Base-by-base conservation (phyloP, 2,329 filamentous ascomycete species). In the Microcera coccophila region DNA sequence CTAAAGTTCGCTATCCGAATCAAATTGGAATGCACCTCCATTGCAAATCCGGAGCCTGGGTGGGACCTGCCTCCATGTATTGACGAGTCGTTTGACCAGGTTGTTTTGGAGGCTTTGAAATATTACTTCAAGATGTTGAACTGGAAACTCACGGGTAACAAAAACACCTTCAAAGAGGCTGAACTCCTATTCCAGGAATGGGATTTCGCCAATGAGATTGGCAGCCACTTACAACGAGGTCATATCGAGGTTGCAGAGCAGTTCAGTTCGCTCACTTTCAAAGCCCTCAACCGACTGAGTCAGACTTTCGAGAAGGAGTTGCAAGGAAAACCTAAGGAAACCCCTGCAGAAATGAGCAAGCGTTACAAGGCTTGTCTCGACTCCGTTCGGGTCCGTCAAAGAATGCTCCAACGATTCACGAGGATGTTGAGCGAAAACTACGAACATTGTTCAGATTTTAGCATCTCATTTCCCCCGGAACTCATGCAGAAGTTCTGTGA, bases 111-210 rank as follows among this genome's bases (percentile, higher is more conserved):
- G 59, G 90, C 91, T 1, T 73, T 98, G 55, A 94, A 91, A 63
- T 97, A 95, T 65, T 98, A 98, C 68, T 98, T 98, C 76, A 93
- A 91, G 64, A 90, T 98, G 79, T 74, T 98, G 34, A 96, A 97
- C 62, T 97, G 90, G 89, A 97, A 97, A 66, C 73, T 98, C 40
- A 90, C 87, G 56, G 88, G 90, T 42, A 97, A 97, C 72, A 97
- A 96, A 65, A 98, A 97, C 68, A 96, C 90, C 0, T 98, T 98
- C 77, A 97, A 97, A 62, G 93, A 98, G 65, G 93, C 93, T 5
- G 93, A 98, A 72, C 85, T 98, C 51, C 71, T 98, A 36, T 94
- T 96, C 62, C 90, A 95, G 59, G 93, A 98, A 67, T 98, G 93
- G 93, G 89, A 90, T 44, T 97, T 97, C 60, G 94, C 87, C 40